Conservation (phyloP, 805 yeast genomes). For the Hanseniaspora lindneri region DNA sequence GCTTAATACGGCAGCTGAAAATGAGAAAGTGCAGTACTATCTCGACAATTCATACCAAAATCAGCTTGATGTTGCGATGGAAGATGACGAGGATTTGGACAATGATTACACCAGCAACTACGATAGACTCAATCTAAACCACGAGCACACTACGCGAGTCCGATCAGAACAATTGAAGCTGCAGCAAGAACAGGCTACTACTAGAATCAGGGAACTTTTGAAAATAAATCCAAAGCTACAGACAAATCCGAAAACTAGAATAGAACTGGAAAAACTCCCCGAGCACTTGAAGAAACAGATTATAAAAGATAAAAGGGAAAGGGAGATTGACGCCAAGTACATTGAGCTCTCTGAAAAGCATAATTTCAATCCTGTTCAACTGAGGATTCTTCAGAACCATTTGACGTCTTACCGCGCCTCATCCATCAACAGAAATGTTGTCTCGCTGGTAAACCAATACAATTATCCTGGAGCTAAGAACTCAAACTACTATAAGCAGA, state of each 20-base stretch:
- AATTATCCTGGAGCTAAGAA: background rate
- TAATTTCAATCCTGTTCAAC: conserved; percentile 15
- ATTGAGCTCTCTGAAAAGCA: conserved; percentile 15
- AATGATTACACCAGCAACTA: background rate
- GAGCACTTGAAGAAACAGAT: conserved; percentile 11
- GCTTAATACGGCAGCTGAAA: conserved; percentile 6
- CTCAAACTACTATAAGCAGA: background rate
- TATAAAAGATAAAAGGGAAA: conserved; percentile 7
- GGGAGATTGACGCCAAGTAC: conserved; percentile 14
- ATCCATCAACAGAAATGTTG: conserved; percentile 12
- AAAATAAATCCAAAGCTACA: conserved; percentile 11
- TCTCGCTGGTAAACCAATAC: conserved; percentile 2
- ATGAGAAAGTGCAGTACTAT: conserved; percentile 9
- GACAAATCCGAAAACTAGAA: conserved; percentile 12
- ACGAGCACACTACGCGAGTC: conserved; percentile 11
- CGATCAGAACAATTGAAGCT: conserved; percentile 1
- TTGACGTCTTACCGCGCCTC: conserved; percentile 8
- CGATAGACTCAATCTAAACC: conserved; percentile 11
- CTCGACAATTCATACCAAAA: conserved; percentile 1
- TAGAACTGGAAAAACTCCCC: conserved; percentile 7
- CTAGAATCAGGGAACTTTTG: conserved; percentile 7
- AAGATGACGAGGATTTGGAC: background rate
- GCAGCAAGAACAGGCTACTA: conserved; percentile 9
- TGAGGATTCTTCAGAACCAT: conserved; percentile 13
- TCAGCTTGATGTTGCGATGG: background rate